Evolutionary conservation across 805 yeast species (phyloP), one percentile per base, ranked within the genome.

Genomic region (Yamadazyma nakazawae): DNA sequence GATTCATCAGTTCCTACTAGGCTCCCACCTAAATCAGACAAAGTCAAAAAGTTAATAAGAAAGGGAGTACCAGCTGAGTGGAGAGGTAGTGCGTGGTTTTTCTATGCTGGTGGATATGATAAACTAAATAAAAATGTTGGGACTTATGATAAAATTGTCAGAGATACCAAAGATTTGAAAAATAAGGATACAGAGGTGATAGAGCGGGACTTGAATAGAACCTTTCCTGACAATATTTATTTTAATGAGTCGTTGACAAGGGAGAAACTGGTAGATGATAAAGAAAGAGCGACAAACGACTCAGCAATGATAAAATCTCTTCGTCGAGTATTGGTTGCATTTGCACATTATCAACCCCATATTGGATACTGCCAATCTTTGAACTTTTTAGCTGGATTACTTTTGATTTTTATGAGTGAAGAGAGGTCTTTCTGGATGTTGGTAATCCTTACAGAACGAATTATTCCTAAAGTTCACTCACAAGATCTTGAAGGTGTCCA

Each of bases 51-150:
- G 48, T 84, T 88, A 57, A 80, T 94, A 11, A 77, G 97, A 46
- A 87, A 87, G 61, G 99, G 99, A 11, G 84, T 92, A 10, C 98
- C 99, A 0, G 91, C 96, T 0, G 97, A 89, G 61, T 92, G 97
- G 97, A 73, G 99, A 54, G 99, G 99, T 1, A 79, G 80, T 54
- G 97, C 97, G 0, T 92, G 99, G 99, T 92, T 94, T 75, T 84
- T 82, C 70, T 92, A 88, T 64, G 96, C 96, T 8, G 82, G 83
- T 21, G 99, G 98, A 2, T 76, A 82, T 46, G 94, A 87, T 44
- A 76, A 76, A 54, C 65, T 89, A 47, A 81, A 78, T 54, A 80
- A 81, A 34, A 81, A 91, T 59, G 70, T 69, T 13, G 96, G 96
- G 1, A 76, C 87, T 2, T 94, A 91, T 62, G 87, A 82, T 38